These are phyloP conservation scores for Leptographium radiaticola DNA, from an alignment of 2,329 filamentous ascomycete genomes.

Conservation along the genomic window DNA sequence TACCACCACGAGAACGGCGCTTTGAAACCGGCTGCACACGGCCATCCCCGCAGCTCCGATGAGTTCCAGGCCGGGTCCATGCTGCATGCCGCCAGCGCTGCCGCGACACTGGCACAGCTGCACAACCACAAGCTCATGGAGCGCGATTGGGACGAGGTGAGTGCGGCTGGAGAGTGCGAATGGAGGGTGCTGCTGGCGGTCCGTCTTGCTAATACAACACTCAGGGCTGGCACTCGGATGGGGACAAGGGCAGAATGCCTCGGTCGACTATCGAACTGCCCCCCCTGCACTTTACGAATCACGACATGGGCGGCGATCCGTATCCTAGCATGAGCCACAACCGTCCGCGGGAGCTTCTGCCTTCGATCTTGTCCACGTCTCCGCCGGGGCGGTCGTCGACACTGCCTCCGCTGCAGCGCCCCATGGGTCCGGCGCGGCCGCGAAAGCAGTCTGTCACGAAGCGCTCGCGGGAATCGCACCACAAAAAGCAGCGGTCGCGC, in stretches of 20 bases:
- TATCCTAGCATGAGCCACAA: slow-evolving; percentile 47
- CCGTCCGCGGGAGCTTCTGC: slow-evolving; percentile 61
- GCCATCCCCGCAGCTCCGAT: slow-evolving; percentile 55
- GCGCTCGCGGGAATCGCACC: slow-evolving; percentile 59
- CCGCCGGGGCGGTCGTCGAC: slow-evolving; percentile 81
- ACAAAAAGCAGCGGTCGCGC: slow-evolving; percentile 66
- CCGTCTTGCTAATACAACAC: slow-evolving; percentile 6
- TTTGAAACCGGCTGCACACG: slow-evolving; percentile 53
- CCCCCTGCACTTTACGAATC: slow-evolving; percentile 44
- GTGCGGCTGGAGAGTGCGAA: slow-evolving; percentile 18
- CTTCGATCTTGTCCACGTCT: slow-evolving; percentile 69
- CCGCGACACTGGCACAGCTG: slow-evolving; percentile 76
- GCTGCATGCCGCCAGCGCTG: slow-evolving; percentile 61
- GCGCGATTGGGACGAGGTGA: slow-evolving; percentile 65
- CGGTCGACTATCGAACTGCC: slow-evolving; percentile 62
- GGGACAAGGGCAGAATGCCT: slow-evolving; percentile 49
- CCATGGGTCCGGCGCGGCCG: slow-evolving; percentile 56
- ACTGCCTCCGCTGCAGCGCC: slow-evolving; percentile 67
- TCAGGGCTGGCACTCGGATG: slow-evolving; percentile 61
- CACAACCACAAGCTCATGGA: slow-evolving; percentile 57
- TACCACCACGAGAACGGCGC: slow-evolving; percentile 51
- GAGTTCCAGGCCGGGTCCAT: slow-evolving; percentile 52
- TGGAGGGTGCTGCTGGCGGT: slow-evolving; percentile 7
- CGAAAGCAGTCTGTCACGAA: slow-evolving; percentile 82
- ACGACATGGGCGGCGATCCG: slow-evolving; percentile 60